Base-by-base conservation (phyloP, 1,139 yeast species). In the Debaryomyces sp. region DNA sequence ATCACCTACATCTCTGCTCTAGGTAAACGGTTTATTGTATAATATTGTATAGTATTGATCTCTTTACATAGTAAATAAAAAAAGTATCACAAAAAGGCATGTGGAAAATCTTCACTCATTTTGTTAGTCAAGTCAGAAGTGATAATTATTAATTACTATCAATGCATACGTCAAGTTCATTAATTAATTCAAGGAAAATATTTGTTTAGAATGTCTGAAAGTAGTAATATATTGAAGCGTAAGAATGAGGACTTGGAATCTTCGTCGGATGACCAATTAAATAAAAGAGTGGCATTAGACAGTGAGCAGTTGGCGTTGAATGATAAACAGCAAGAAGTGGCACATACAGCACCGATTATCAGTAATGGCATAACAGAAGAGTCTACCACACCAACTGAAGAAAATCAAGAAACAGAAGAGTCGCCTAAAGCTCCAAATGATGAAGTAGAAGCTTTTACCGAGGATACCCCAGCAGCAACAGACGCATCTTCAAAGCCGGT, bases 271-370 rank as follows among this genome's bases (percentile, higher is more conserved):
- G 77, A 72, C 50, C 71, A 66, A 50, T 56, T 70, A 39, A 75
- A 73, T 50, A 87, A 87, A 60, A 71, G 95, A 49, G 87, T 86
- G 7, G 94, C 95, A 1, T 75, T 87, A 57, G 91, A 87, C 53
- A 80, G 82, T 34, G 85, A 80, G 46, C 77, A 58, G 63, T 66
- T 60, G 61, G 74, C 65, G 15, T 55, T 57, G 44, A 55, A 52
- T 18, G 69, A 67, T 43, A 66, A 67, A 47, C 64, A 68, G 49
- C 73, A 74, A 44, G 81, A 75, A 46, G 68, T 68, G 37, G 69
- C 71, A 21, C 73, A 71, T 47, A 74, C 78, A 8, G 81, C 81
- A 0, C 78, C 80, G 3, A 67, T 66, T 1, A 59, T 64, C 36
- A 55, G 54, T 9, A 56, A 41, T 13, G 55, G 41, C 26, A 50